Evolutionary conservation across 129 eudicot species (phyloP).

Genomic region (Deinandra increscens): DNA sequence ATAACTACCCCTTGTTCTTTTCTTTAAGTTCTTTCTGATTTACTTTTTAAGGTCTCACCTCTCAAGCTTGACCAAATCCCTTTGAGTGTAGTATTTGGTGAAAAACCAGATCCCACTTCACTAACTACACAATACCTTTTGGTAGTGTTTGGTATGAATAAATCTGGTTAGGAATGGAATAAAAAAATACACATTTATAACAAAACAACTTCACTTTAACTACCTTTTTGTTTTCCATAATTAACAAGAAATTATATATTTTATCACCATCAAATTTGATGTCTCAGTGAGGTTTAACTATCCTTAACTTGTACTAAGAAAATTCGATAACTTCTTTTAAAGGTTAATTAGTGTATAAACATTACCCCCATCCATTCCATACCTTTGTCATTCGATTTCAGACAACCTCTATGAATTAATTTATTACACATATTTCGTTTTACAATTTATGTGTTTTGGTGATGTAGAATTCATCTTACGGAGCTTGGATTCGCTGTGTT

Average conservation of each 20-base stretch:
- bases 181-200: too few relatives aligned
- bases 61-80: conserved; percentile 20
- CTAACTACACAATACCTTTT: conserved; percentile 11
- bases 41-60: not conserved
- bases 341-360: too few relatives aligned
- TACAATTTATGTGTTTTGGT: not conserved
- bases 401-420: not conserved
- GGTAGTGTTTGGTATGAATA: not conserved
- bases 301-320: too few relatives aligned
- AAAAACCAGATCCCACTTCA: conserved; percentile 26
- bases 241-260: too few relatives aligned
- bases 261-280: too few relatives aligned
- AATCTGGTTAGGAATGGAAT: not conserved
- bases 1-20: not conserved
- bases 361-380: too few relatives aligned
- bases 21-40: not conserved
- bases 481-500: conserved; percentile 85
- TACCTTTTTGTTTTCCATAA: too few relatives aligned
- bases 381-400: not conserved
- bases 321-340: too few relatives aligned
- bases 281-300: too few relatives aligned
- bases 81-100: conserved; percentile 14
- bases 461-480: conserved; percentile 60
- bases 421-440: conserved; percentile 1
- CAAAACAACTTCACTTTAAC: too few relatives aligned